Percentiles rank a stretch among this genome's conserved stretches.
These are phyloP conservation scores for Hysterangium stoloniferum DNA, from an alignment of 768 basidiomycete genomes.

Conservation along the genomic window DNA sequence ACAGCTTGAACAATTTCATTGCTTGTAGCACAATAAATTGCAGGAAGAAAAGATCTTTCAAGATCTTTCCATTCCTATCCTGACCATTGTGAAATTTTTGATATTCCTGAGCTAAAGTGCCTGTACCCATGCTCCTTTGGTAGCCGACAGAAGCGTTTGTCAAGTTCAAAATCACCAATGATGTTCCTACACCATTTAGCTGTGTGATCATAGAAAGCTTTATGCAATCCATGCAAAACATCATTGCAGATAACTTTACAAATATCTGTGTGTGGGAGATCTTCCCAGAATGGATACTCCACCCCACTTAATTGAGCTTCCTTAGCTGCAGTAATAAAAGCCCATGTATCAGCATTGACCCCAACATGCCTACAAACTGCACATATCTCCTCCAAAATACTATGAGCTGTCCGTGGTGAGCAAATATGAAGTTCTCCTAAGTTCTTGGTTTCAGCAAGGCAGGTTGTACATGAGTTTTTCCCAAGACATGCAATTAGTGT, in stretches of 20 bases:
- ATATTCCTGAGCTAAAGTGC: constrained; percentile 39
- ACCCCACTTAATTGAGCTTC: background rate
- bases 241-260: background rate
- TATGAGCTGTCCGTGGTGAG: background rate
- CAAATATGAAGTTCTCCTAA: background rate
- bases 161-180: constrained; percentile 26
- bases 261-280: constrained; percentile 13
- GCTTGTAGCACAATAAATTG: constrained; percentile 10
- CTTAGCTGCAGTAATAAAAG: background rate
- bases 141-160: constrained; percentile 27
- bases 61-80: constrained; percentile 35
- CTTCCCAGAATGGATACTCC: constrained; percentile 12
- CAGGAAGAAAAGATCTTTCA: constrained; percentile 22
- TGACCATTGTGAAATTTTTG: constrained; percentile 33
- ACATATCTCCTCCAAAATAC: background rate
- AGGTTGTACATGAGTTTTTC: constrained; percentile 10
- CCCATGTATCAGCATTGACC: background rate
- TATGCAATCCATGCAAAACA: constrained; percentile 2
- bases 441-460: constrained; percentile 5
- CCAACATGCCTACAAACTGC: background rate
- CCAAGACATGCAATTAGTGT: constrained; percentile 5
- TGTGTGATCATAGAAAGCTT: constrained; percentile 14
- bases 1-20: constrained; percentile 20
- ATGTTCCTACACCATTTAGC: constrained; percentile 19
- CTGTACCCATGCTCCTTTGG: constrained; percentile 26